These are phyloP conservation scores for Groenewaldozyma auringiensis DNA, from an alignment of 1,139 yeast species.

Conservation along the genomic window DNA sequence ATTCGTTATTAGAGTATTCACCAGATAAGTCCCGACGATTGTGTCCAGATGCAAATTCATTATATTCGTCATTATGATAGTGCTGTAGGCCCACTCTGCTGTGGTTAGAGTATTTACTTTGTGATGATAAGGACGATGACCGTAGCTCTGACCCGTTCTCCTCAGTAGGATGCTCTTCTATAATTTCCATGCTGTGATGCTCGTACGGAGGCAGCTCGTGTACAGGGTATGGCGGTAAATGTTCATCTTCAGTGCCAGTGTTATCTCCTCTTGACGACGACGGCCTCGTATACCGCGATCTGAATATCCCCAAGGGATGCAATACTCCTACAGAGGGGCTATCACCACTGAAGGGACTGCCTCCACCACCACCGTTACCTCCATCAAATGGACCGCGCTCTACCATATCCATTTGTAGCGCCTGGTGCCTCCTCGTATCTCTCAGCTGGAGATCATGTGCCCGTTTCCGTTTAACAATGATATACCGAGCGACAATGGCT, in stretches of 20 bases:
- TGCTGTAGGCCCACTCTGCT: too few relatives aligned
- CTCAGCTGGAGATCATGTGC: conserved; percentile 16
- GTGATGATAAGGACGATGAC: background rate
- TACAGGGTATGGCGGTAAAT: conserved; percentile 1
- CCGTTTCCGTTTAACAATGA: conserved; percentile 20
- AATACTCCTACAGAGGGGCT: background rate
- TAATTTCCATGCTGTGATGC: background rate
- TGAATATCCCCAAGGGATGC: conserved; percentile 2
- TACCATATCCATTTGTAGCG: conserved; percentile 21
- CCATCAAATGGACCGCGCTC: conserved; percentile 10
- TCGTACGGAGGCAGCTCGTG: conserved; percentile 2
- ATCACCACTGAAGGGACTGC: background rate
- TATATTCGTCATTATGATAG: background rate
- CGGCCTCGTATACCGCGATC: conserved; percentile 8
- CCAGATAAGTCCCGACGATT: background rate
- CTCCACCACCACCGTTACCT: background rate
- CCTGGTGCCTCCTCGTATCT: conserved; percentile 20
- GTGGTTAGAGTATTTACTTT: background rate
- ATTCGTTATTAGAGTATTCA: background rate
- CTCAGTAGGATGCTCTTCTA: background rate
- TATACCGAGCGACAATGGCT: conserved; percentile 19
- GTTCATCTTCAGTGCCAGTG: background rate
- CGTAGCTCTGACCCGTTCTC: background rate
- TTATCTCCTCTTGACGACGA: conserved; percentile 5
- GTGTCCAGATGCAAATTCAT: background rate